Evolutionary conservation across 2,329 filamentous ascomycete genomes (phyloP).

Genomic region (Penicillium verrucosum): DNA sequence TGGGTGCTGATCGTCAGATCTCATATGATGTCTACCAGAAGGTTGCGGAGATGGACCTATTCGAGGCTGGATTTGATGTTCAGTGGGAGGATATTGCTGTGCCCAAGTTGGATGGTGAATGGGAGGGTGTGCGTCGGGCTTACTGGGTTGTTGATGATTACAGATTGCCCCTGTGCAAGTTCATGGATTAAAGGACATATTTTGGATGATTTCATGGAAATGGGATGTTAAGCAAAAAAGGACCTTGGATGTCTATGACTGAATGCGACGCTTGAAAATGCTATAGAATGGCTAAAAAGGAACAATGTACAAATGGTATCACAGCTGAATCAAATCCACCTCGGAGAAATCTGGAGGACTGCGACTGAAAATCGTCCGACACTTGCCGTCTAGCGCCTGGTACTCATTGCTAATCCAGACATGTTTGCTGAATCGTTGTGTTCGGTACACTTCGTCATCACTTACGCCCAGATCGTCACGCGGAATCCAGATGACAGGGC

Average conservation of each 20-base stretch:
- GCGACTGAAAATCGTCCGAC: conserved; percentile 75
- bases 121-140: conserved; percentile 80
- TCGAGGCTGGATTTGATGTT: conserved; percentile 84
- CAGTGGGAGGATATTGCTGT: conserved; percentile 79
- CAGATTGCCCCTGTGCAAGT: conserved; percentile 44
- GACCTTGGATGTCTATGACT: conserved; percentile 18
- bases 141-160: conserved; percentile 79
- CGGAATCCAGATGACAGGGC: conserved; percentile 92
- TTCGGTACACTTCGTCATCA: conserved; percentile 83
- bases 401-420: conserved; percentile 96
- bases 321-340: conserved; percentile 79
- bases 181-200: conserved; percentile 29
- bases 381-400: conserved; percentile 79
- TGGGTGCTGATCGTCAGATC: conserved; percentile 86
- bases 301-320: conserved; percentile 18
- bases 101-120: conserved; percentile 71
- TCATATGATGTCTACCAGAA: conserved; percentile 96
- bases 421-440: conserved; percentile 68
- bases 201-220: neutral
- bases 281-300: conserved; percentile 17
- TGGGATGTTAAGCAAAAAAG: neutral
- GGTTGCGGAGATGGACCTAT: conserved; percentile 85
- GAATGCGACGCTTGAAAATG: conserved; percentile 24
- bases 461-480: conserved; percentile 85
- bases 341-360: conserved; percentile 89